phyloP scores from a whole-genome alignment of 352 stramenopile species.

The Albugo candida region DNA sequence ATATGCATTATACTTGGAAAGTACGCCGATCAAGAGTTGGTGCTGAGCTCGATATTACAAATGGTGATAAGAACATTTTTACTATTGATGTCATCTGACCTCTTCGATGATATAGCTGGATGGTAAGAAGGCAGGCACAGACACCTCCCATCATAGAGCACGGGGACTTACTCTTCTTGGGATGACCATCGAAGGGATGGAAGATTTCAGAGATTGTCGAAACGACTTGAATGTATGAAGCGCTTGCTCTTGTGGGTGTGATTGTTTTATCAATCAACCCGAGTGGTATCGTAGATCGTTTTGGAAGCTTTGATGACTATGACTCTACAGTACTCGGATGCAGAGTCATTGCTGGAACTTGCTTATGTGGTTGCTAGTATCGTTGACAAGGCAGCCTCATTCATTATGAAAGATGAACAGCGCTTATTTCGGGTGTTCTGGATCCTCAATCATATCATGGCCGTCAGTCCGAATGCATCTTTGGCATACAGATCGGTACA shows the following conservation, averaged over 20 bases:
- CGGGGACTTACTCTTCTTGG: conserved; percentile 55
- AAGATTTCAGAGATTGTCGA: conserved; percentile 22
- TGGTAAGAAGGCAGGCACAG: conserved; percentile 39
- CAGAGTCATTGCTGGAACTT: neutral
- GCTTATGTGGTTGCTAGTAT: conserved; percentile 15
- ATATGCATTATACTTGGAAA: conserved; percentile 42
- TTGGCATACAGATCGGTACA: neutral
- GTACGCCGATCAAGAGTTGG: conserved; percentile 50
- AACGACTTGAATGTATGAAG: conserved; percentile 1
- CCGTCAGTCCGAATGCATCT: neutral
- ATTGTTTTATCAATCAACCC: too few relatives aligned
- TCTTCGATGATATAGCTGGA: conserved; percentile 13
- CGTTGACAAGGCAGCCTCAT: conserved; percentile 22
- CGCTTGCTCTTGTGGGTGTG: neutral
- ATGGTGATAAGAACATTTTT: conserved; percentile 15
- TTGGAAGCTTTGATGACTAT: too few relatives aligned
- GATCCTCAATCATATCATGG: conserved; percentile 57
- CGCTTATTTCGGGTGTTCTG: conserved; percentile 58
- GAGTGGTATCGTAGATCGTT: too few relatives aligned
- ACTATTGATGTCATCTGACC: neutral
- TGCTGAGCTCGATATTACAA: conserved; percentile 49
- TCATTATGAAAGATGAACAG: conserved; percentile 23
- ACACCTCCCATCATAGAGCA: conserved; percentile 57
- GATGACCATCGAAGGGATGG: conserved; percentile 71
- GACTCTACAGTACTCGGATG: too few relatives aligned